phyloP scores from a whole-genome alignment of 164 flowering plant species.

The Saururus chinensis region DNA sequence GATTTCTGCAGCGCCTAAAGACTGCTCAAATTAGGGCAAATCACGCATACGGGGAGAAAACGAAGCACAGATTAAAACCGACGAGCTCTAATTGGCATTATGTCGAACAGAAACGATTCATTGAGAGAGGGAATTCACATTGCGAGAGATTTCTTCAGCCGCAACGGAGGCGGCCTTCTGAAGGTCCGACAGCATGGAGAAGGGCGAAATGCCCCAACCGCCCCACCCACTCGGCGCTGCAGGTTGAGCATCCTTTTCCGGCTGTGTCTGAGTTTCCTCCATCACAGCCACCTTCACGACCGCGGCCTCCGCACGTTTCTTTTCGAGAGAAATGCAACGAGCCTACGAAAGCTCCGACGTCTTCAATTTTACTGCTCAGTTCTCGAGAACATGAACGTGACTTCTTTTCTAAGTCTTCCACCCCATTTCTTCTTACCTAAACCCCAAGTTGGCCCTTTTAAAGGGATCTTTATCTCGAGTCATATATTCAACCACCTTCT shows the following conservation, averaged over 20 bases:
- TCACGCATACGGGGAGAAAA: not conserved
- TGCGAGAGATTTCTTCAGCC: constrained; percentile 94
- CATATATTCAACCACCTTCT: too few relatives aligned
- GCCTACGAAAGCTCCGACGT: too few relatives aligned
- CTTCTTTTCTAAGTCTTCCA: too few relatives aligned
- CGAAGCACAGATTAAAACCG: not conserved
- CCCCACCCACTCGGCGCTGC: constrained; percentile 52
- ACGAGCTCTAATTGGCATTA: not conserved
- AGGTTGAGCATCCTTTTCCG: not conserved
- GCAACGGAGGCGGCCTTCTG: constrained; percentile 73
- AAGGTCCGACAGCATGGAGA: constrained; percentile 50
- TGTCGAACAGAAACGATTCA: not conserved
- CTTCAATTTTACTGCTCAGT: too few relatives aligned
- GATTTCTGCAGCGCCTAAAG: too few relatives aligned
- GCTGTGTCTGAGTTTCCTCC: not conserved
- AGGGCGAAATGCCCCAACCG: constrained; percentile 86
- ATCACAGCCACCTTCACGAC: not conserved
- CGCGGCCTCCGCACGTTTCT: too few relatives aligned
- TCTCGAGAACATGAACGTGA: too few relatives aligned
- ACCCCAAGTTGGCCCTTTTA: too few relatives aligned
- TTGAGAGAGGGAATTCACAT: constrained; percentile 25
- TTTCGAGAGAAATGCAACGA: too few relatives aligned
- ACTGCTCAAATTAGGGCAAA: not conserved
- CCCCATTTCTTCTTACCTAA: too few relatives aligned
- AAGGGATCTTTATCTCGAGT: too few relatives aligned